These are phyloP conservation scores for Parachaetomium inaequale DNA, from an alignment of 495 filamentous ascomycete species.

Conservation along the genomic window DNA sequence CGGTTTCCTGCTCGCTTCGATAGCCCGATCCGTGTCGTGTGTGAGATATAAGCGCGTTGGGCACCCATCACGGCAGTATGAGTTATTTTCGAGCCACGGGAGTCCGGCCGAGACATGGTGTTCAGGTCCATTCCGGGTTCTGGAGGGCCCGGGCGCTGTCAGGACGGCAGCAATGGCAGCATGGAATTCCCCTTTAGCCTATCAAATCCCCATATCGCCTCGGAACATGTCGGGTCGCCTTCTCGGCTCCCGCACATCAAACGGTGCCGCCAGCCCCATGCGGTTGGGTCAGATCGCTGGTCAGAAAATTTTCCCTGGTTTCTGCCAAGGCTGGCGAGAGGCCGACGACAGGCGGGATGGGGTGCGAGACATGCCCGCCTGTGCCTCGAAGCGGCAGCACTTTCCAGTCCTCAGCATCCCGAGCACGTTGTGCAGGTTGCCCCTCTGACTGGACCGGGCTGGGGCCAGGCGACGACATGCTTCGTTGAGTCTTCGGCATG, in stretches of 20 bases:
- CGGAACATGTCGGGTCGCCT: constrained; percentile 24
- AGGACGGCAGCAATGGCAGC: not conserved
- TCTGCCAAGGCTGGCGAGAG: not conserved
- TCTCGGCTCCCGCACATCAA: constrained; percentile 11
- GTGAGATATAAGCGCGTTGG: not conserved
- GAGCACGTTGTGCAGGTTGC: constrained; percentile 17
- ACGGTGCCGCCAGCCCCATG: constrained; percentile 8
- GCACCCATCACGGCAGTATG: constrained; percentile 9
- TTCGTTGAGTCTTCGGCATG: not conserved
- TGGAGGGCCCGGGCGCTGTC: not conserved
- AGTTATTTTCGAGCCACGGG: constrained; percentile 15
- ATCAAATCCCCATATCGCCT: constrained; percentile 16
- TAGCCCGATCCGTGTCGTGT: not conserved
- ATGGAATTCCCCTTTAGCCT: constrained; percentile 21
- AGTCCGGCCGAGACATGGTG: constrained; percentile 11
- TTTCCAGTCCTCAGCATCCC: not conserved
- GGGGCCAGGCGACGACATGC: not conserved
- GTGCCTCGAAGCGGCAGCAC: constrained; percentile 14
- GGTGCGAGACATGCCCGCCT: not conserved
- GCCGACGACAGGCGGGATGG: constrained; percentile 1
- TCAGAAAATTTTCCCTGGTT: constrained; percentile 12
- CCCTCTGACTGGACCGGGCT: constrained; percentile 17
- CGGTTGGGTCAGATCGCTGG: constrained; percentile 4
- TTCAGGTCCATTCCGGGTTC: not conserved
- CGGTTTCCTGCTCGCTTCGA: not conserved